A percentile compares a stretch with the other conserved stretches of the same genome.
Conservation (phyloP, 768 basidiomycete genomes). For the Amanita jacksonii region DNA sequence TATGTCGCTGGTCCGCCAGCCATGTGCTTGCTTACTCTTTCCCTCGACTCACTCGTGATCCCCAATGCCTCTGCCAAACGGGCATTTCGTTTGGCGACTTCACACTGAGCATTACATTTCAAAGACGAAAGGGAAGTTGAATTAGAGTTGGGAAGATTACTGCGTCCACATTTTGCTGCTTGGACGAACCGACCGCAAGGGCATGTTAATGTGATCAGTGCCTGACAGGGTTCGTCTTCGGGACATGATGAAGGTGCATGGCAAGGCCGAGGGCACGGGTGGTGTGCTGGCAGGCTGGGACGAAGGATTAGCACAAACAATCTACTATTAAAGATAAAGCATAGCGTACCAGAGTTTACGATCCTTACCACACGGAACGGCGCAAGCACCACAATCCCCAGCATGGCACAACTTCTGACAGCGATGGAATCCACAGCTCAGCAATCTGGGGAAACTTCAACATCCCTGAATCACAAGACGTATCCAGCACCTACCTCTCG, state of each 20-base stretch:
- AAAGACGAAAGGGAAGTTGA: not conserved
- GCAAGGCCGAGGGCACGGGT: slow-evolving; percentile 71
- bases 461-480: not conserved
- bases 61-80: slow-evolving; percentile 87
- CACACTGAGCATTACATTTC: slow-evolving; percentile 81
- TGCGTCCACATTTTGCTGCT: slow-evolving; percentile 61
- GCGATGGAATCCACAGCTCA: slow-evolving; percentile 83
- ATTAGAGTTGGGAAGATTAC: slow-evolving; percentile 16
- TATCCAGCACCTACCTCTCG: slow-evolving; percentile 38
- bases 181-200: slow-evolving; percentile 79
- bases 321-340: not conserved
- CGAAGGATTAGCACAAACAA: not conserved
- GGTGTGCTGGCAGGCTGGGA: slow-evolving; percentile 52
- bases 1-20: slow-evolving; percentile 35
- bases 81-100: slow-evolving; percentile 78
- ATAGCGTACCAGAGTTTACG: slow-evolving; percentile 68
- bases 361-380: slow-evolving; percentile 73
- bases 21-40: slow-evolving; percentile 16
- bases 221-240: slow-evolving; percentile 69
- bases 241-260: slow-evolving; percentile 86
- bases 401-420: slow-evolving; percentile 80
- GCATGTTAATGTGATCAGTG: slow-evolving; percentile 61
- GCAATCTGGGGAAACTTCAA: slow-evolving; percentile 29
- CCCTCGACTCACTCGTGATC: slow-evolving; percentile 49
- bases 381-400: slow-evolving; percentile 73